Base-by-base conservation (phyloP, 495 filamentous ascomycete genomes). In the Entonaema liquescens region DNA sequence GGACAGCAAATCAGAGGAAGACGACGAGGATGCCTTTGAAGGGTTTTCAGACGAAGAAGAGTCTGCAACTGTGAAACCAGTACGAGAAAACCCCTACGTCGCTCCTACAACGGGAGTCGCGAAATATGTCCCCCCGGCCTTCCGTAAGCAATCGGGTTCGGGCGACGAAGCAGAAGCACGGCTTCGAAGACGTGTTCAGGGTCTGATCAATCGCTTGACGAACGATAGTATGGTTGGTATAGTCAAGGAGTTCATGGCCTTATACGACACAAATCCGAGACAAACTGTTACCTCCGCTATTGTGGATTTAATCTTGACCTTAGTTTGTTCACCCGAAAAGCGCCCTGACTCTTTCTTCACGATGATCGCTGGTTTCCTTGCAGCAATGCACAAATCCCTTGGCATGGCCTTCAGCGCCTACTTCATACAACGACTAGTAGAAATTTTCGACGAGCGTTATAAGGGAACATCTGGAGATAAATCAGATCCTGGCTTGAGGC, bases 341-440 rank as follows among this genome's bases (percentile, higher is more conserved):
- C 84, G 97, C 1, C 87, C 89, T 19, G 94, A 98, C 73, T 94
- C 93, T 0, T 95, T 97, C 73, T 87, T 98, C 70, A 91, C 98
- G 50, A 88, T 98, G 28, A 91, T 93, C 73, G 92, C 95, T 19
- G 95, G 92, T 4, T 98, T 98, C 74, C 89, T 95, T 65, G 90
- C 94, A 7, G 94, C 93, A 0, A 73, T 95, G 5, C 95, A 97
- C 82, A 97, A 92, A 76, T 83, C 93, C 8, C 82, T 95, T 65
- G 96, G 95, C 23, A 89, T 88, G 53, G 94, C 95, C 73, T 90
- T 98, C 78, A 95, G 93, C 15, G 94, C 93, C 0, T 89, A 96
- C 62, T 80, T 97, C 15, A 80, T 97, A 4, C 90, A 97, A 71
- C 87, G 88, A 35, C 81, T 93, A 17, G 89, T 96, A 11, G 87